These are phyloP conservation scores for Aureobasidium subglaciale DNA, from an alignment of 2,329 filamentous ascomycete genomes.

Conservation along the genomic window DNA sequence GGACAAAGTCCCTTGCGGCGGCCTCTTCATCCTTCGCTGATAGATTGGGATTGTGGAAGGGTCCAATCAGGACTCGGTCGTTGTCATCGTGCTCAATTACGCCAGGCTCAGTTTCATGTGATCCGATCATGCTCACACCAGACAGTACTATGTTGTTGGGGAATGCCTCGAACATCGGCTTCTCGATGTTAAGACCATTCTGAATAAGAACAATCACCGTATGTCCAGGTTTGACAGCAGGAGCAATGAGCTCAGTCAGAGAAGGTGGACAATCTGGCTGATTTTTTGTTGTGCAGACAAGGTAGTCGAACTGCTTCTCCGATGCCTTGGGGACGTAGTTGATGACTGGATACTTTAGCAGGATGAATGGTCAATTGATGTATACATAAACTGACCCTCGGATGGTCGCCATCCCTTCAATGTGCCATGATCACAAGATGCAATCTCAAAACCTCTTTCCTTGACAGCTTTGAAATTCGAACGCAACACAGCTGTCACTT, in stretches of 20 bases:
- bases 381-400: neutral
- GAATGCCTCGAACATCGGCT: constrained; percentile 43
- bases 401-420: constrained; percentile 44
- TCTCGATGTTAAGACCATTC: constrained; percentile 55
- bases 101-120: constrained; percentile 40
- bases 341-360: constrained; percentile 32
- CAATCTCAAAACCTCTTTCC: constrained; percentile 46
- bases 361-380: neutral
- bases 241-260: constrained; percentile 40
- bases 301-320: constrained; percentile 42
- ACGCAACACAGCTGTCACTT: constrained; percentile 48
- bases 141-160: constrained; percentile 45
- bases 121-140: constrained; percentile 45
- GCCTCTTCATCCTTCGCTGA: constrained; percentile 21
- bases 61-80: constrained; percentile 44
- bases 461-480: constrained; percentile 48
- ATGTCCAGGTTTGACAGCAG: constrained; percentile 40
- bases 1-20: constrained; percentile 37
- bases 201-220: constrained; percentile 51
- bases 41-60: constrained; percentile 37
- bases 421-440: constrained; percentile 49
- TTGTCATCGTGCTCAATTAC: constrained; percentile 46
- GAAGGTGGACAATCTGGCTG: constrained; percentile 44
- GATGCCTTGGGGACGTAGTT: constrained; percentile 43
- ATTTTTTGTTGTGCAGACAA: constrained; percentile 52